Evolutionary conservation across 371 early-diverging fungal genomes (phyloP), one percentile per base, ranked within the genome.

Genomic region (Furculomyces boomerangus): DNA sequence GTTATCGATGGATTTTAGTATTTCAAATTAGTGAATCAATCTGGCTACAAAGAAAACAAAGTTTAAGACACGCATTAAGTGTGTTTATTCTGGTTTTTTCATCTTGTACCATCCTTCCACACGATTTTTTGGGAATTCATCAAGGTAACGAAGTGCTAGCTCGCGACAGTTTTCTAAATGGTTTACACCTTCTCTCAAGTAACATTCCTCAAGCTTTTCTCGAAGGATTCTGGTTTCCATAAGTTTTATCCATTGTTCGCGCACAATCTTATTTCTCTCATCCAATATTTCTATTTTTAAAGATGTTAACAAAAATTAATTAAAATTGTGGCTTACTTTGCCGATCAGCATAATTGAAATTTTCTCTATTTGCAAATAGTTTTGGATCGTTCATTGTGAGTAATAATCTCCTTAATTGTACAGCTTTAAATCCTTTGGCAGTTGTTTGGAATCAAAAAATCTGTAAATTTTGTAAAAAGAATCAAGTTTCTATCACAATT

Each of bases 241-340:
- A 41, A 78, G 79, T 66, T 78, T 81, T 27, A 88, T 79, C 88
- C 88, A 88, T 58, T 83, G 74, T 58, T 84, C 84, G 47, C 86
- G 82, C 60, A 86, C 75, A 55, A 77, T 71, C 60, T 81, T 79
- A 58, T 77, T 80, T 50, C 83, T 79, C 56, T 83, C 82, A 56
- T 80, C 80, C 30, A 77, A 74, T 30, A 84, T 65, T 56, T 81
- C 87, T 85, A 72, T 46, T 39, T 14, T n/a, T n/a, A 39, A 14
- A 60, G 20, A 0, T 8, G 29, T 32, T 13, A 2, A 26, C 10
- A 20, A 41, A 16, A 18, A 20, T 10, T 25, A 22, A 32, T 30
- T 18, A 35, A 45, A 10, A 20, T 45, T 24, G 22, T 10, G n/a
- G 13, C 62, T 41, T 65, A 67, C 67, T 68, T 30, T 60, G 18